These are phyloP conservation scores for Phaseolus coccineus DNA, from an alignment of 331 rosid genomes.

Conservation along the genomic window DNA sequence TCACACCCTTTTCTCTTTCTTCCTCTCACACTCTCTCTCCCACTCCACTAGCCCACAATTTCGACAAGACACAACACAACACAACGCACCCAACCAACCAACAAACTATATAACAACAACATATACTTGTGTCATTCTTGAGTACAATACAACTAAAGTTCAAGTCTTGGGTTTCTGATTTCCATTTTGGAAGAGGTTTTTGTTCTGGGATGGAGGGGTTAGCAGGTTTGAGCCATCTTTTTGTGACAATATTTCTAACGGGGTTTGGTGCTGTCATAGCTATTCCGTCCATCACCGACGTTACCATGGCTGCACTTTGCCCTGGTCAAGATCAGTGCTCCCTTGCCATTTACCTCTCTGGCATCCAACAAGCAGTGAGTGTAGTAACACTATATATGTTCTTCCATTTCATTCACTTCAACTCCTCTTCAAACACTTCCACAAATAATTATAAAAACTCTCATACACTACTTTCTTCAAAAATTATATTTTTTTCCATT, in stretches of 20 bases:
- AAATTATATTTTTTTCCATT: too few species aligned
- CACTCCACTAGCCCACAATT: not conserved
- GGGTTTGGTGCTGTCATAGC: conserved; percentile 45
- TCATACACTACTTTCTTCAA: too few species aligned
- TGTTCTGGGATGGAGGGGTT: conserved; percentile 48
- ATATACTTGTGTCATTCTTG: not conserved
- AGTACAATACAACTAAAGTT: not conserved
- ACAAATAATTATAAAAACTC: too few species aligned
- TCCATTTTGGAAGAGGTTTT: not conserved
- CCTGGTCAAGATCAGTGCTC: conserved; percentile 78
- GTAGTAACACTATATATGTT: too few species aligned
- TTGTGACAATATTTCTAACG: conserved; percentile 64
- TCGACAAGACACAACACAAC: not conserved
- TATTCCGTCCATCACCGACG: conserved; percentile 68
- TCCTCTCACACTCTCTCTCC: not conserved
- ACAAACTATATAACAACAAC: not conserved
- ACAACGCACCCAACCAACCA: conserved; percentile 35
- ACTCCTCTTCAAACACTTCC: too few species aligned
- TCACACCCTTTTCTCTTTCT: not conserved
- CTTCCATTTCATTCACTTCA: not conserved
- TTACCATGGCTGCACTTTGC: conserved; percentile 78
- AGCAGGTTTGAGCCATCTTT: conserved; percentile 57
- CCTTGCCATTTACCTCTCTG: conserved; percentile 86
- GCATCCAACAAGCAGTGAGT: conserved; percentile 78
- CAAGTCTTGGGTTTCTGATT: not conserved